phyloP scores from a whole-genome alignment of 106 monocot species.

The Dendrobium chrysotoxum region DNA sequence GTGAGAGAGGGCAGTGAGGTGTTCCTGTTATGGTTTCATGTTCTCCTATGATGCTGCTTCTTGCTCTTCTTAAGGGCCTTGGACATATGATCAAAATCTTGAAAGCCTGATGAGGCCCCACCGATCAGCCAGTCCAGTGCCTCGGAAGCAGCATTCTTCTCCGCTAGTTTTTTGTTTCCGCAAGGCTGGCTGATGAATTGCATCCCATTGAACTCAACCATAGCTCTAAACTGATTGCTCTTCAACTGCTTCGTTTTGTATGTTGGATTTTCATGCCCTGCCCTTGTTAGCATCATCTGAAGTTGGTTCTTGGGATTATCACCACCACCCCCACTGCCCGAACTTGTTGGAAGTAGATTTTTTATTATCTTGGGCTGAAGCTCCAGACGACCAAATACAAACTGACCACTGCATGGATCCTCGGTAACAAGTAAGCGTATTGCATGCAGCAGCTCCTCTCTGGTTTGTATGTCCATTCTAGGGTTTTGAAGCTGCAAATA shows the following conservation, averaged over 20 bases:
- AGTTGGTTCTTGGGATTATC: constrained; percentile 83
- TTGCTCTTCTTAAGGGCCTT: constrained; percentile 52
- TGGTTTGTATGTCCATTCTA: constrained; percentile 48
- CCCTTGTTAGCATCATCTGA: constrained; percentile 68
- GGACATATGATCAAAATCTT: constrained; percentile 62
- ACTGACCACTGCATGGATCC: constrained; percentile 73
- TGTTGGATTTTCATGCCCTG: constrained; percentile 65
- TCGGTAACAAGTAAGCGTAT: constrained; percentile 65
- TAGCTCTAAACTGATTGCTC: constrained; percentile 55
- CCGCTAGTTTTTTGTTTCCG: constrained; percentile 81
- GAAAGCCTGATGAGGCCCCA: constrained; percentile 34
- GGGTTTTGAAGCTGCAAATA: constrained; percentile 75
- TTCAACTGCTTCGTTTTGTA: constrained; percentile 70
- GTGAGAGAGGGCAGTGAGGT: too few relatives aligned
- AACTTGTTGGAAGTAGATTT: constrained; percentile 9
- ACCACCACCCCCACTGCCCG: constrained; percentile 25
- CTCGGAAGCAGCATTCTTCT: constrained; percentile 83
- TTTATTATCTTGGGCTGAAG: constrained; percentile 41
- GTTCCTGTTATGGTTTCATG: constrained; percentile 1
- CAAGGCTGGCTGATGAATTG: constrained; percentile 85
- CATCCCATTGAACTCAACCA: constrained; percentile 90
- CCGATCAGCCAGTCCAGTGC: constrained; percentile 79
- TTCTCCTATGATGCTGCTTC: constrained; percentile 48
- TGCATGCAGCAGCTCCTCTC: constrained; percentile 64
- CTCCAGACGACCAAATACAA: constrained; percentile 77